These are phyloP conservation scores for Penicillium sp. DNA, from an alignment of 2,329 filamentous ascomycete genomes.

Conservation along the genomic window DNA sequence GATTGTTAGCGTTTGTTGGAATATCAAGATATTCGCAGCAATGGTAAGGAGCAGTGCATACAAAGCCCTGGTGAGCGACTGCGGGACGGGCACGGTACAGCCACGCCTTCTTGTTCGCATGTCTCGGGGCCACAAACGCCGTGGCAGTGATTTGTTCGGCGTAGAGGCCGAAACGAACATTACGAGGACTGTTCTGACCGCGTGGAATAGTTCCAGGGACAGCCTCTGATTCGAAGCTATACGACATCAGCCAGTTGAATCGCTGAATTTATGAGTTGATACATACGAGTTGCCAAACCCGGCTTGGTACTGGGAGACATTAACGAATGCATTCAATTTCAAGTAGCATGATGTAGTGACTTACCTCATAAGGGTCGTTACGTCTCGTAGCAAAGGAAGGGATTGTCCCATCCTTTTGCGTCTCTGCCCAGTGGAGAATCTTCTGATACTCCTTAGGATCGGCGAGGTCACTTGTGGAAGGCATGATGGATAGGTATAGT, in stretches of 20 bases:
- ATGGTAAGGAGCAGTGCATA: conserved; percentile 26
- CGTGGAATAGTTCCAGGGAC: conserved; percentile 48
- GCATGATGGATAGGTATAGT: conserved; percentile 27
- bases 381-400: conserved; percentile 61
- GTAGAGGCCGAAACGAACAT: conserved; percentile 45
- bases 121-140: conserved; percentile 63
- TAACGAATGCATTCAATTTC: background rate
- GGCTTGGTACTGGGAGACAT: conserved; percentile 55
- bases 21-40: background rate
- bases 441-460: conserved; percentile 55
- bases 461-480: conserved; percentile 33
- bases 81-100: conserved; percentile 64
- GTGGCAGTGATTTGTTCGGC: conserved; percentile 61
- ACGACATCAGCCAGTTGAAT: conserved; percentile 37
- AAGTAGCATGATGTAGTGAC: background rate
- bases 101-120: conserved; percentile 65
- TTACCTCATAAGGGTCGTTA: conserved; percentile 61
- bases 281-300: conserved; percentile 61
- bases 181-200: conserved; percentile 47
- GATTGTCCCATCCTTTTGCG: conserved; percentile 62
- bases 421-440: conserved; percentile 65
- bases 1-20: conserved; percentile 11
- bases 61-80: conserved; percentile 61
- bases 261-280: conserved; percentile 21
- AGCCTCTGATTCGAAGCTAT: conserved; percentile 45